phyloP scores from a whole-genome alignment of 176 grass and related monocot species.

The Eleusine indica region DNA sequence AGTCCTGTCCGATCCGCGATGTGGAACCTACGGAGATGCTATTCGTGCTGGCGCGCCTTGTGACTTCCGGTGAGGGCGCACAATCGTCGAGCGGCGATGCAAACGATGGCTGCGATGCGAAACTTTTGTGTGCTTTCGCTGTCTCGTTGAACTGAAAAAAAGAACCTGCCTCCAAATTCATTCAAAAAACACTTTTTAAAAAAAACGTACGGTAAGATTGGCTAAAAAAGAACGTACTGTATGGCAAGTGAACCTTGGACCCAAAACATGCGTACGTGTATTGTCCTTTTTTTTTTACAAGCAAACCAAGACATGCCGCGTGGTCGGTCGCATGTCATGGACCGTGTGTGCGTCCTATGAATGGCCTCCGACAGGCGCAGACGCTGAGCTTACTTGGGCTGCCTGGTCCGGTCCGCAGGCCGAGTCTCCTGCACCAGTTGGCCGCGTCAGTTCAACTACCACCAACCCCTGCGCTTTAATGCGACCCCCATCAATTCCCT shows the following conservation, averaged over 20 bases:
- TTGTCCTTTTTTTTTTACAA: neutral
- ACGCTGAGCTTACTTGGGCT: slow-evolving; percentile 20
- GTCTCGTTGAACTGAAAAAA: neutral
- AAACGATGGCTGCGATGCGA: neutral
- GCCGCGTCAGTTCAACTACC: slow-evolving; percentile 73
- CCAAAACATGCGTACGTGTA: no score
- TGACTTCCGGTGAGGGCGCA: slow-evolving; percentile 1
- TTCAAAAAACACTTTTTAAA: neutral
- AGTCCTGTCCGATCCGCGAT: no score
- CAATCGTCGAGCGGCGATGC: slow-evolving; percentile 11
- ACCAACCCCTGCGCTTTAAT: slow-evolving; percentile 61
- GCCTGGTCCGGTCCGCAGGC: neutral
- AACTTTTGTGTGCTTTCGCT: neutral
- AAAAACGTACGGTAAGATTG: neutral
- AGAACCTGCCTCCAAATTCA: neutral
- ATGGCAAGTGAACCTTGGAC: neutral
- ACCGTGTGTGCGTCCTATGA: neutral
- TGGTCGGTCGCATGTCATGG: neutral
- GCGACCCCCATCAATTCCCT: slow-evolving; percentile 45
- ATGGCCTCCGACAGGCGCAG: slow-evolving; percentile 19
- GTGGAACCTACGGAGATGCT: neutral
- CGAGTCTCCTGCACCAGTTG: slow-evolving; percentile 18
- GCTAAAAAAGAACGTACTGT: no score
- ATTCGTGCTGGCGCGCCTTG: slow-evolving; percentile 2
- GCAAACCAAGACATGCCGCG: neutral